Conservation (phyloP, 2,329 filamentous ascomycete species). For the Penicillium griseofulvum region DNA sequence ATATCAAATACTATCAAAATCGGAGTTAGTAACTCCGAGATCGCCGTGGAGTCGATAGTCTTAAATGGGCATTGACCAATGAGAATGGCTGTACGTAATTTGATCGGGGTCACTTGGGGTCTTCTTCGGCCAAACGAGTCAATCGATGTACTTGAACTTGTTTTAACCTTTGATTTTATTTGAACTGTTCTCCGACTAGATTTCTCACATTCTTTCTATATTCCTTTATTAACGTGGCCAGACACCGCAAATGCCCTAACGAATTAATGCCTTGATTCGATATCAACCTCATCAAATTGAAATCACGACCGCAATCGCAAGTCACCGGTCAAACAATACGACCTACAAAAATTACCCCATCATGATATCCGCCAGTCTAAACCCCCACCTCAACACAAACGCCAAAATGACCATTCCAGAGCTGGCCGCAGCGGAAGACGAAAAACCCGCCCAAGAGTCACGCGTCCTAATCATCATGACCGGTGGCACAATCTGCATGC, state of each 20-base stretch:
- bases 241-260: neutral
- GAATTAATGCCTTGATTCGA: constrained; percentile 4
- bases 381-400: neutral
- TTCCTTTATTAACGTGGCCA: neutral
- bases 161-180: neutral
- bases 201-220: neutral
- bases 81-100: constrained; percentile 10
- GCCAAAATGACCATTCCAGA: constrained; percentile 26
- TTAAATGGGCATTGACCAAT: constrained; percentile 5
- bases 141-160: neutral
- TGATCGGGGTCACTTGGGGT: constrained; percentile 5
- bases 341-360: neutral
- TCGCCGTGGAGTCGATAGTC: neutral
- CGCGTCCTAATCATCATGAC: constrained; percentile 88
- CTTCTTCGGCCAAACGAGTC: constrained; percentile 3
- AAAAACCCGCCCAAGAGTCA: constrained; percentile 61
- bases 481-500: constrained; percentile 82
- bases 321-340: neutral
- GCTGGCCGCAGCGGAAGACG: constrained; percentile 20
- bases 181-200: neutral
- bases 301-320: neutral
- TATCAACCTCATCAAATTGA: neutral
- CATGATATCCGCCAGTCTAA: constrained; percentile 1
- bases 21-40: neutral
- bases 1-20: neutral